These are phyloP conservation scores for Trypanosomatidae sp. DNA, from an alignment of 208 protist species.

Conservation along the genomic window DNA sequence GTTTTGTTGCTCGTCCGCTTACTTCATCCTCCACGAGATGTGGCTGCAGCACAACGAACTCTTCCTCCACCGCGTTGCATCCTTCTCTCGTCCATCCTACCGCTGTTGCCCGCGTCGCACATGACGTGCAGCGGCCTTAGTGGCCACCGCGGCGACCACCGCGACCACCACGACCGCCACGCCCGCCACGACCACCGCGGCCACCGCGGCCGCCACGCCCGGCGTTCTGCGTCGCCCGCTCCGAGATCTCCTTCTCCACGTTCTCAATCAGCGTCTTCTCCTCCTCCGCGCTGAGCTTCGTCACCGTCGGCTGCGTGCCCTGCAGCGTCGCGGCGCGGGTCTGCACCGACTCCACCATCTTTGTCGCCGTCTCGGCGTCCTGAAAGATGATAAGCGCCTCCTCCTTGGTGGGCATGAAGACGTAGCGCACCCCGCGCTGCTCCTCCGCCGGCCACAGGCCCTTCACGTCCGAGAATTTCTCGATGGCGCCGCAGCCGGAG, in stretches of 20 bases:
- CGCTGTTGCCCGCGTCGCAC: no score
- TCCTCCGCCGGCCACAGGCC: constrained; percentile 83
- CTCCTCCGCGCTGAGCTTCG: constrained; percentile 64
- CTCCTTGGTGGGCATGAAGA: constrained; percentile 73
- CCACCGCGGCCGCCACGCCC: constrained; percentile 40
- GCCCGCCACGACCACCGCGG: constrained; percentile 38
- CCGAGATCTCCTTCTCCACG: constrained; percentile 83
- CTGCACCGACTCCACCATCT: constrained; percentile 77
- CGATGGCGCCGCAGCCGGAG: constrained; percentile 62
- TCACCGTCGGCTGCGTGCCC: constrained; percentile 64
- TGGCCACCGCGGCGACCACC: no score
- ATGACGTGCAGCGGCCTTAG: no score
- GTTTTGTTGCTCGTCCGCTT: no score
- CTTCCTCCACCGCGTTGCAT: no score
- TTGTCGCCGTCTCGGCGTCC: constrained; percentile 66
- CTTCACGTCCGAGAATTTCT: constrained; percentile 77
- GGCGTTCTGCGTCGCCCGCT: constrained; percentile 59
- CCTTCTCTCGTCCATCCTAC: no score
- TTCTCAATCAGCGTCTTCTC: constrained; percentile 69
- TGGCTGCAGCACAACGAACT: no score
- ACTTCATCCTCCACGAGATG: no score
- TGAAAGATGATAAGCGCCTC: constrained; percentile 82
- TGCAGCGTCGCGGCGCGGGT: constrained; percentile 75
- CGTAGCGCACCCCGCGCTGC: constrained; percentile 84
- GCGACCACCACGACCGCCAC: constrained; percentile 41